Conservation (phyloP, 371 early-diverging fungal species). For the Mucor indicus region DNA sequence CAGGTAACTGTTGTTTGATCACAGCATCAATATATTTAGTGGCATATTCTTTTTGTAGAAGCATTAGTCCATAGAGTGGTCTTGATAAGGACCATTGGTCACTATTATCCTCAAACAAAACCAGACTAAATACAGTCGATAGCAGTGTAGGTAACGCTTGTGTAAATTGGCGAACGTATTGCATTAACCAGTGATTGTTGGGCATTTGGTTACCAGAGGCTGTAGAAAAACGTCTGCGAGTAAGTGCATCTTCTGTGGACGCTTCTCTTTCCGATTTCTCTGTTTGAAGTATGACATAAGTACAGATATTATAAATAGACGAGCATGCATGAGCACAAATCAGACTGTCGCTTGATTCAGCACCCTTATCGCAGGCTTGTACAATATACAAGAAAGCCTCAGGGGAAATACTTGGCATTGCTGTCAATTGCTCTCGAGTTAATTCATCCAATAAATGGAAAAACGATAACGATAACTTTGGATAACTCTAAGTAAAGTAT, state of each 20-base stretch:
- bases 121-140: constrained; percentile 62
- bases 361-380: constrained; percentile 59
- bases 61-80: constrained; percentile 75
- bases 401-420: constrained; percentile 49
- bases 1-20: constrained; percentile 69
- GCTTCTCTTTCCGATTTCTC: constrained; percentile 27
- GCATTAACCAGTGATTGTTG: constrained; percentile 33
- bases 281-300: constrained; percentile 65
- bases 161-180: constrained; percentile 47
- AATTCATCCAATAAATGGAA: constrained; percentile 65
- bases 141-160: constrained; percentile 62
- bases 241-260: not conserved
- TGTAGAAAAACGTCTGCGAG: constrained; percentile 8
- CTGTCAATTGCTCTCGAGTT: constrained; percentile 62
- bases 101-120: constrained; percentile 76
- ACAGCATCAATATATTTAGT: constrained; percentile 64
- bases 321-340: constrained; percentile 71
- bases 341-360: constrained; percentile 47
- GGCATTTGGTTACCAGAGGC: constrained; percentile 2
- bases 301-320: constrained; percentile 68
- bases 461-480: constrained; percentile 60
- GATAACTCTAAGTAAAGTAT: constrained; percentile 48
- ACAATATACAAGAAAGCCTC: constrained; percentile 59
- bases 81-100: constrained; percentile 85
- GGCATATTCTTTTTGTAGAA: constrained; percentile 72